A percentile compares a stretch with the other conserved stretches of the same genome.
These are phyloP conservation scores for Trichosanthes truncata DNA, from an alignment of 306 rosid genomes.

Conservation along the genomic window DNA sequence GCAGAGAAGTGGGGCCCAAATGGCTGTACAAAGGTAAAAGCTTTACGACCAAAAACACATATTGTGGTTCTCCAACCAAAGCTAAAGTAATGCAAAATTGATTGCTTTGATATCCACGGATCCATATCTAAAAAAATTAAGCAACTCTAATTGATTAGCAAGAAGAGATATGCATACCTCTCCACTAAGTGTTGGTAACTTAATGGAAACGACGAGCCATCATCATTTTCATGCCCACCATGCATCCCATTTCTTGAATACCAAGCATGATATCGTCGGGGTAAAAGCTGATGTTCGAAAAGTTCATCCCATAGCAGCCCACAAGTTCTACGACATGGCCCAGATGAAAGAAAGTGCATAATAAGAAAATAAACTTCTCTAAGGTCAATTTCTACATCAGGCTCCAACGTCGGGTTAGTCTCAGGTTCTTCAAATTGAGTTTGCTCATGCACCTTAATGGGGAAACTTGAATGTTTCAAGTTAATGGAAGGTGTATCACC, in stretches of 20 bases:
- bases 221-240: slow-evolving; percentile 59
- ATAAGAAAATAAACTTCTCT: slow-evolving; percentile 93
- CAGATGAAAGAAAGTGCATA: slow-evolving; percentile 92
- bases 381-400: slow-evolving; percentile 62
- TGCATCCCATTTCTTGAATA: slow-evolving; percentile 68
- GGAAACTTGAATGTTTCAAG: slow-evolving; percentile 49
- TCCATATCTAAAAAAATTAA: neutral
- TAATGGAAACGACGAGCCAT: slow-evolving; percentile 77
- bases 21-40: neutral
- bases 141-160: neutral
- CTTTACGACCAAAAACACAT: neutral
- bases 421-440: slow-evolving; percentile 31
- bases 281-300: slow-evolving; percentile 83
- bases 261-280: slow-evolving; percentile 97
- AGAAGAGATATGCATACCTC: slow-evolving; percentile 47
- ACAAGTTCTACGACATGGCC: slow-evolving; percentile 80
- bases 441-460: slow-evolving; percentile 40
- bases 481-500: slow-evolving; percentile 52
- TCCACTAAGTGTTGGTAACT: slow-evolving; percentile 59
- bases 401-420: slow-evolving; percentile 41
- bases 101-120: neutral
- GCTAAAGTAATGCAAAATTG: neutral
- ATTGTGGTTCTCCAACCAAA: neutral
- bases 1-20: neutral
- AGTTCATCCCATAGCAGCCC: slow-evolving; percentile 80